Percentiles rank a stretch among this genome's conserved stretches.
phyloP scores from a whole-genome alignment of 2,329 filamentous ascomycete genomes.

The Fusarium illudens region DNA sequence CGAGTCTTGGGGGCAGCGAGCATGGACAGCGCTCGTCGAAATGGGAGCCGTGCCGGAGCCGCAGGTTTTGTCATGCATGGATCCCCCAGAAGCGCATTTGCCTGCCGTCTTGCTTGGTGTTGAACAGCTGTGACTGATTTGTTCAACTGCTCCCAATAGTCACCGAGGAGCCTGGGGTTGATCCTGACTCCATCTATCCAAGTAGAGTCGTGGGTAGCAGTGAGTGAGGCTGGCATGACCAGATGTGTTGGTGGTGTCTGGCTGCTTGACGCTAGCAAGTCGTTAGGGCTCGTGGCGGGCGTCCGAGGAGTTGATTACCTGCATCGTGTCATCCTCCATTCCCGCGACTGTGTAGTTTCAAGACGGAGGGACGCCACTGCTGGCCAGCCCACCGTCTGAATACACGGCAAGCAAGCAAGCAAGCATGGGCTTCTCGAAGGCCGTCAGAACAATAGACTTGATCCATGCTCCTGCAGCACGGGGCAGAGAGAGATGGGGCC shows the following conservation, averaged over 20 bases:
- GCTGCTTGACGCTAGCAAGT: slow-evolving; percentile 9
- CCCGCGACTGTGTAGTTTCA: slow-evolving; percentile 10
- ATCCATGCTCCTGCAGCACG: slow-evolving; percentile 38
- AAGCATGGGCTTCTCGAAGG: slow-evolving; percentile 40
- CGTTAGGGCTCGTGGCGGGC: slow-evolving; percentile 2
- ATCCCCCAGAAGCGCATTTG: slow-evolving; percentile 1
- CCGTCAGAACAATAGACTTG: slow-evolving; percentile 37
- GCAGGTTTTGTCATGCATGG: slow-evolving; percentile 21
- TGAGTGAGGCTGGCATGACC: slow-evolving; percentile 22
- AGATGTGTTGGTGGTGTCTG: slow-evolving; percentile 9
- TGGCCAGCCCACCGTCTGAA: background rate
- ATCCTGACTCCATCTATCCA: background rate
- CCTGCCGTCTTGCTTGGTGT: background rate
- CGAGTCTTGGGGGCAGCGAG: slow-evolving; percentile 4
- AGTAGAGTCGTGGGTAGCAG: background rate
- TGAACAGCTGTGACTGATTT: background rate
- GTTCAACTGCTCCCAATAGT: background rate
- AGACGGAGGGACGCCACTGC: slow-evolving; percentile 18
- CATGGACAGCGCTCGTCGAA: slow-evolving; percentile 14
- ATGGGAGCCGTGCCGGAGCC: slow-evolving; percentile 33
- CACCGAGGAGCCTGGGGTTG: background rate
- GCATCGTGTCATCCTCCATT: slow-evolving; percentile 9
- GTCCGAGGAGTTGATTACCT: background rate
- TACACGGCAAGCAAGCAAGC: background rate
- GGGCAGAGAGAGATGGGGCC: slow-evolving; percentile 36